Conservation (phyloP, 1,139 yeast genomes). For the Casaregolazyma suthepensis region DNA sequence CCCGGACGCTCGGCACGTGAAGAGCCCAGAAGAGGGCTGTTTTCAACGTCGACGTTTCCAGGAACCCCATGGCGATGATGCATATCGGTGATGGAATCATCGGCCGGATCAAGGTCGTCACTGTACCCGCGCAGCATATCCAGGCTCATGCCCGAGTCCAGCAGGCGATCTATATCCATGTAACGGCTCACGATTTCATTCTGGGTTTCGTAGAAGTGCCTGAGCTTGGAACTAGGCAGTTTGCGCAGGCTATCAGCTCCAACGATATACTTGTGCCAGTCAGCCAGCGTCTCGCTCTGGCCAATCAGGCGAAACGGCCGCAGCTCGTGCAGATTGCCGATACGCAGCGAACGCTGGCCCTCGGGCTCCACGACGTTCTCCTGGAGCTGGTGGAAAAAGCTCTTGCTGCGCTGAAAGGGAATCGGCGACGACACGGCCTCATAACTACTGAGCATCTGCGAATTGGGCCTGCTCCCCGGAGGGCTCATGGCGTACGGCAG, state of each 20-base stretch:
- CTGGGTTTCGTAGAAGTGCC: slow-evolving; percentile 38
- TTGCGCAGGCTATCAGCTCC: slow-evolving; percentile 26
- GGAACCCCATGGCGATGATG: slow-evolving; percentile 42
- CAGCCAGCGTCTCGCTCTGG: slow-evolving; percentile 38
- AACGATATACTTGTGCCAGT: slow-evolving; percentile 42
- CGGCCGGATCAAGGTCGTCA: slow-evolving; percentile 34
- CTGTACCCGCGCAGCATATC: slow-evolving; percentile 61
- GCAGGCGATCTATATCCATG: slow-evolving; percentile 54
- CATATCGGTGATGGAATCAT: slow-evolving; percentile 12
- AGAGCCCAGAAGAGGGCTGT: slow-evolving; percentile 48
- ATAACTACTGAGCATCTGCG: slow-evolving; percentile 1
- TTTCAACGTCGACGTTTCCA: slow-evolving; percentile 51
- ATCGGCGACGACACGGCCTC: slow-evolving; percentile 2
- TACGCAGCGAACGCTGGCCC: background rate
- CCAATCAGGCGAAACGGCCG: slow-evolving; percentile 59
- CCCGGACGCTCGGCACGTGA: slow-evolving; percentile 39
- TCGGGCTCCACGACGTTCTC: background rate
- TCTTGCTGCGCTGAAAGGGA: slow-evolving; percentile 6
- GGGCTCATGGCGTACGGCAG: background rate
- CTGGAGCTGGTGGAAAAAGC: slow-evolving; percentile 10
- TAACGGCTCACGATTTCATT: slow-evolving; percentile 55
- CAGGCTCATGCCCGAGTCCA: slow-evolving; percentile 67
- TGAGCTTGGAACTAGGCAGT: slow-evolving; percentile 24
- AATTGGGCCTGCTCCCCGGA: background rate
- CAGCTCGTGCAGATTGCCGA: slow-evolving; percentile 37